phyloP scores from a whole-genome alignment of 805 yeast genomes.

The Blastobotrys parvus region DNA sequence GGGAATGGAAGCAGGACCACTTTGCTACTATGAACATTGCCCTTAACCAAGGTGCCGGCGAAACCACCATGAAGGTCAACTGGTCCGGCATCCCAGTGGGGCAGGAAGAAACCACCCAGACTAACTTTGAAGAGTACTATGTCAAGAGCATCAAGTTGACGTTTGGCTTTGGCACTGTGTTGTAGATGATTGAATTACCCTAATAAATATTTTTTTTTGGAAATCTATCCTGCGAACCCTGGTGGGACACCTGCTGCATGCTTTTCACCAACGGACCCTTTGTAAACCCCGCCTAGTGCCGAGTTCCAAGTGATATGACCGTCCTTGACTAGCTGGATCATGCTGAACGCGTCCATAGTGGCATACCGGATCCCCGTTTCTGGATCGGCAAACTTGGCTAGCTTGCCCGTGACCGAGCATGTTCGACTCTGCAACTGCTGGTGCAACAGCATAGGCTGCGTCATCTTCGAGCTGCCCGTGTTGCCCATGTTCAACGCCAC shows the following conservation, averaged over 20 bases:
- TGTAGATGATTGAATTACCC: constrained; percentile 31
- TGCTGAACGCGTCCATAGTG: constrained; percentile 70
- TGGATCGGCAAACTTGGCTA: constrained; percentile 83
- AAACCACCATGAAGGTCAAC: no score
- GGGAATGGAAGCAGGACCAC: constrained; percentile 82
- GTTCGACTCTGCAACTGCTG: neutral
- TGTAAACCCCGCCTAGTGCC: constrained; percentile 38
- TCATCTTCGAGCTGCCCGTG: constrained; percentile 32
- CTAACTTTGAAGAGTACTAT: no score
- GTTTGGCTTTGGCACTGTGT: constrained; percentile 92
- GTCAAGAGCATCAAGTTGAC: constrained; percentile 82
- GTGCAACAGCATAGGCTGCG: neutral
- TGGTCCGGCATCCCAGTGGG: no score
- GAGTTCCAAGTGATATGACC: constrained; percentile 48
- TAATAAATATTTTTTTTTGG: neutral
- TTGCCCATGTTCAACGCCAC: neutral
- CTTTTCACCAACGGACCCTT: constrained; percentile 26
- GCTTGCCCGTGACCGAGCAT: constrained; percentile 70
- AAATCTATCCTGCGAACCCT: constrained; percentile 41
- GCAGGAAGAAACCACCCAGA: no score
- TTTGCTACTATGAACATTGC: constrained; percentile 62
- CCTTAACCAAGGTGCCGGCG: no score
- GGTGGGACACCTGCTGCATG: constrained; percentile 86
- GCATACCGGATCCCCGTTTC: constrained; percentile 79
- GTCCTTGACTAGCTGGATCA: constrained; percentile 42